Percentiles rank a stretch among this genome's conserved stretches.
These are phyloP conservation scores for Xylariaceae sp. DNA, from an alignment of 2,329 filamentous ascomycete genomes.

Conservation along the genomic window DNA sequence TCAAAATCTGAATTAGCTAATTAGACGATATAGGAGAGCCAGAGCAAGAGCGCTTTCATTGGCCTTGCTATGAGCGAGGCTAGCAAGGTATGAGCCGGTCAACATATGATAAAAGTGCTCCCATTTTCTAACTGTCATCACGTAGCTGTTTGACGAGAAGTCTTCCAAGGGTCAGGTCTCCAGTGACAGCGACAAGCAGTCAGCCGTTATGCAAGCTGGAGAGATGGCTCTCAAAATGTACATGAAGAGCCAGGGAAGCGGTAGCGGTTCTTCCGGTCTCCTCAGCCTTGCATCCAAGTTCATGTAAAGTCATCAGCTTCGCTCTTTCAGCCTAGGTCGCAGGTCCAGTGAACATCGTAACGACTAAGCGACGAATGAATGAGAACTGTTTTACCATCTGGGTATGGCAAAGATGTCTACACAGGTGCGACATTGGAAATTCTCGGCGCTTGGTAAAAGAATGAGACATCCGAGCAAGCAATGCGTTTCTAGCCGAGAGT, in stretches of 20 bases:
- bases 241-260: slow-evolving; percentile 68
- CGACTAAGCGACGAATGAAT: background rate
- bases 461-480: too few species aligned
- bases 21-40: slow-evolving; percentile 32
- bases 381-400: too few species aligned
- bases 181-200: slow-evolving; percentile 71
- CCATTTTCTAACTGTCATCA: background rate
- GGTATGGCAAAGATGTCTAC: too few species aligned
- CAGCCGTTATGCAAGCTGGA: slow-evolving; percentile 72
- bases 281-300: slow-evolving; percentile 33
- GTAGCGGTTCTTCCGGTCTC: slow-evolving; percentile 32
- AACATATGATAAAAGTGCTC: background rate
- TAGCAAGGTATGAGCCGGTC: slow-evolving; percentile 56
- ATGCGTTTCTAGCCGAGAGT: too few species aligned
- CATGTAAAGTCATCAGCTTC: slow-evolving; percentile 16
- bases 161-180: slow-evolving; percentile 51
- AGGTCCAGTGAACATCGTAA: too few species aligned
- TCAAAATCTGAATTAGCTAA: slow-evolving; percentile 1
- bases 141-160: slow-evolving; percentile 59
- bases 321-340: too few species aligned
- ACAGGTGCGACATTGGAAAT: too few species aligned
- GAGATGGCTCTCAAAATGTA: slow-evolving; percentile 92
- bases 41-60: slow-evolving; percentile 75
- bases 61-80: slow-evolving; percentile 87
- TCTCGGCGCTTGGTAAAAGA: too few species aligned